Evolutionary conservation across 1,284 basidiomycete genomes (phyloP), one percentile per base, ranked within the genome.

Genomic region (Austroboletus rostrupii): DNA sequence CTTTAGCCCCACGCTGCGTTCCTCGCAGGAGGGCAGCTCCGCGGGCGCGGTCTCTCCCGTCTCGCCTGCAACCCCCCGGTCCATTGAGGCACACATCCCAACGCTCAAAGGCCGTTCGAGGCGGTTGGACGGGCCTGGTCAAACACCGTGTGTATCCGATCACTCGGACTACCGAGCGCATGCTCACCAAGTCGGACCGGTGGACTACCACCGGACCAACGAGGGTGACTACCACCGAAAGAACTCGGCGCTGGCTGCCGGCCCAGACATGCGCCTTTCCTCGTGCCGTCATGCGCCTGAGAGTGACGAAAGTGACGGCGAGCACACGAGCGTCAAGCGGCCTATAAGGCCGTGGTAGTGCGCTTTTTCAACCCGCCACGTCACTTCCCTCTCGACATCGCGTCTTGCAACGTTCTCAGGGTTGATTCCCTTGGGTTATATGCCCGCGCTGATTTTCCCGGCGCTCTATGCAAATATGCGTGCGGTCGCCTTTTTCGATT

Each of bases 31-130:
- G 20, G 65, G 56, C n/a, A 59, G 56, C 32, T 76, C 77, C 1
- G 71, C 68, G 3, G 73, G 73, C 23, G 73, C 71, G 45, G 66
- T 70, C 5, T 79, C 77, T n/a, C 76, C 76, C 11, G 66, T 73
- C 28, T 76, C 76, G 11, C 77, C 76, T 17, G 64, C 69, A 2
- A 78, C 76, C 13, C 75, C 76, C 40, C 72, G 66, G 45, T 77
- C 74, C 9, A 58, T 60, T 3, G 61, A 67, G 9, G 58, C 38
- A 0, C 41, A 59, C 35, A 13, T 55, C n/a, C 20, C 53, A 23
- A 47, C 51, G 14, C 47, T 57, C 20, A 64, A 58, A 53, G 37
- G 29, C 43, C 61, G 46, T 45, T 44, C 28, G 44, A 56, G 42
- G 36, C 44, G 43, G 26, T 1, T 44, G 40, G 59, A 65, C 26